Evolutionary conservation across 768 basidiomycete species (phyloP).

Genomic region (Hygrophoropsis aurantiaca): DNA sequence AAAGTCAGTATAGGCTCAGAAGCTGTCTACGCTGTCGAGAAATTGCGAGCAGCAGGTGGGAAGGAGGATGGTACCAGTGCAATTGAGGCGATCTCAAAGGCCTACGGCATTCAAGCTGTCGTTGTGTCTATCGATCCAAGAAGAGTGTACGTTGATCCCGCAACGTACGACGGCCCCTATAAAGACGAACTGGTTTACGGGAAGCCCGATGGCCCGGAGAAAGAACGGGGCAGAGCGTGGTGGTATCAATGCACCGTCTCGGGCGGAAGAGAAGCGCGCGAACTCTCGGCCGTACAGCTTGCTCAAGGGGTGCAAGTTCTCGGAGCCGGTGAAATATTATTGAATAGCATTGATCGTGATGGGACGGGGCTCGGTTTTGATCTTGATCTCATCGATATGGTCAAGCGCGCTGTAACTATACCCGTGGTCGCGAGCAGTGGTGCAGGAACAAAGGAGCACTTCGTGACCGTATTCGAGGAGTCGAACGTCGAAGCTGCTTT

Average conservation of each 20-base stretch:
- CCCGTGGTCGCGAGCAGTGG: slow-evolving; percentile 96
- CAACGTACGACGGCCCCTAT: slow-evolving; percentile 68
- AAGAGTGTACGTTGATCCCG: slow-evolving; percentile 72
- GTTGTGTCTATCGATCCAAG: slow-evolving; percentile 97
- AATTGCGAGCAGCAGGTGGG: slow-evolving; percentile 51
- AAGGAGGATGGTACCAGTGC: slow-evolving; percentile 73
- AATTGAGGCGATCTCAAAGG: slow-evolving; percentile 88
- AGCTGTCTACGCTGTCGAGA: slow-evolving; percentile 92
- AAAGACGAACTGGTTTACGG: slow-evolving; percentile 57
- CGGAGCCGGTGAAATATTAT: slow-evolving; percentile 91
- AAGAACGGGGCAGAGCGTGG: slow-evolving; percentile 78
- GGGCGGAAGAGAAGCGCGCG: slow-evolving; percentile 83
- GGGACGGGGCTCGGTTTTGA: slow-evolving; percentile 94
- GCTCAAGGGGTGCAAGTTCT: slow-evolving; percentile 85
- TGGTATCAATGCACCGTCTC: slow-evolving; percentile 99
- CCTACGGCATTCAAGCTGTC: slow-evolving; percentile 95
- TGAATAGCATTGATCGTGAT: slow-evolving; percentile 97
- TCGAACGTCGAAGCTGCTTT: slow-evolving; percentile 88
- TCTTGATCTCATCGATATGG: slow-evolving; percentile 72
- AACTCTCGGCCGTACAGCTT: slow-evolving; percentile 88
- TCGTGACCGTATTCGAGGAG: slow-evolving; percentile 79
- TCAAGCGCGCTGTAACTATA: slow-evolving; percentile 75
- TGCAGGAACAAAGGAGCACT: slow-evolving; percentile 81
- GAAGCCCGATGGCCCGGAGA: slow-evolving; percentile 43
- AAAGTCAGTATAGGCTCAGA: slow-evolving; percentile 98